phyloP scores from a whole-genome alignment of 2,329 filamentous ascomycete species.

The Chaetomium olivaceum region DNA sequence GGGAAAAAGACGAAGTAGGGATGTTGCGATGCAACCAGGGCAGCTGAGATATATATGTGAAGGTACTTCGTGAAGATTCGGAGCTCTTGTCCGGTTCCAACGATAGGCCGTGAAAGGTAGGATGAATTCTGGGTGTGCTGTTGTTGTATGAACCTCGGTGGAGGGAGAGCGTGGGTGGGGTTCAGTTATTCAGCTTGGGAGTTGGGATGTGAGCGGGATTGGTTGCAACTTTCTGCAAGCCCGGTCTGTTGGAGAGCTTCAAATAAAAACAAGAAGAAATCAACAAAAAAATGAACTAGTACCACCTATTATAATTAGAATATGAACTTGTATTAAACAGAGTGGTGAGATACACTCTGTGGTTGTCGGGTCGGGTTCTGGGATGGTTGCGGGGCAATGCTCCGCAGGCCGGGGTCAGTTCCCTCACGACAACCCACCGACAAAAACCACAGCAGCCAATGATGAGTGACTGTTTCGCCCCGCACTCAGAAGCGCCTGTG shows the following conservation, averaged over 20 bases:
- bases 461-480: not conserved
- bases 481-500: not conserved
- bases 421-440: not conserved
- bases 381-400: not conserved
- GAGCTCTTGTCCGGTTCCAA: not conserved
- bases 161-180: conserved; percentile 12
- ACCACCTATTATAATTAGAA: not conserved
- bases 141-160: not conserved
- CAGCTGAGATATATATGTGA: too few relatives aligned
- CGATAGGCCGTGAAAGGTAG: not conserved
- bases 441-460: not conserved
- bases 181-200: too few relatives aligned
- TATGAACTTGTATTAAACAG: not conserved
- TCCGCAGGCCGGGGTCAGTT: not conserved
- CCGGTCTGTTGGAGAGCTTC: not conserved
- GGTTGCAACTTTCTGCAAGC: too few relatives aligned
- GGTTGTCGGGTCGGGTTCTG: too few relatives aligned
- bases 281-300: not conserved
- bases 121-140: not conserved
- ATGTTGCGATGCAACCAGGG: too few relatives aligned
- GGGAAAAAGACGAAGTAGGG: too few relatives aligned
- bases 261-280: not conserved
- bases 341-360: not conserved
- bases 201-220: too few relatives aligned
- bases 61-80: too few relatives aligned